Base-by-base conservation (phyloP, 1,284 basidiomycete species). In the Grifola frondosa region DNA sequence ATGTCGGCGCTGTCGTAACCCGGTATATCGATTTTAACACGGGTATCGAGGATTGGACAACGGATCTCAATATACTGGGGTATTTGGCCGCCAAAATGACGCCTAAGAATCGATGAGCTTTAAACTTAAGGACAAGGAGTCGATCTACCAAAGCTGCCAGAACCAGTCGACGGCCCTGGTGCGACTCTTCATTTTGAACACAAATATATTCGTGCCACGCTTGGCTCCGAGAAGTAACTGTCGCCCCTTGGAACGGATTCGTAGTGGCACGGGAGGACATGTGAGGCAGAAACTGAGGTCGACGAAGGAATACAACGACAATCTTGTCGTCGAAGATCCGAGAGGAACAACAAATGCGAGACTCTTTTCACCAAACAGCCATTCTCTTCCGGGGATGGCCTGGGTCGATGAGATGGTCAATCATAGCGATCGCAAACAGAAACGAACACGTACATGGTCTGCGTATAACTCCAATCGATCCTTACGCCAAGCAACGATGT, bases 231-330 rank as follows among this genome's bases (percentile, higher is more conserved):
- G 72, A 40, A 84, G 73, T 19, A 74, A 60, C 41, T 66, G 63
- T 5, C 67, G 71, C 11, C 68, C 62, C 37, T 67, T 74, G 2
- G 71, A 60, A 28, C 66, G 61, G 25, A 68, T 64, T 28, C 67
- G 63, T 26, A 69, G 49, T 8, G 73, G 67, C 2, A 75, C 76
- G 1, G 82, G 81, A 6, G 76, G 73, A 51, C 84, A 90, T 2
- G 78, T 77, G 22, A 94, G 61, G 54, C 83, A 89, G 58, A 92
- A 91, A 1, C 88, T 83, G 40, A 88, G 65, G 57, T 94, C 91
- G 30, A 84, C 76, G 48, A 88, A 86, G 10, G 89, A 93, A 60
- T 88, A 94, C 13, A 93, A 59, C 2, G 86, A 91, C 19, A 92
- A 63, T 24, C 70, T 74, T 0, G 88, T 91, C 33, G 68, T 66